Evolutionary conservation across 306 rosid species (phyloP).

Genomic region (Cucumis sativus): Cucumber_9930_V3 NC_026659.2:28800501-28801000

Average conservation of each 20-base stretch:
- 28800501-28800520: too few species aligned
- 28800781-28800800: slow-evolving; percentile 2
- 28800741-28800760: not conserved
- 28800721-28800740: not conserved
- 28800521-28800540: not conserved
- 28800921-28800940: slow-evolving; percentile 8
- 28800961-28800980: slow-evolving; percentile 4
- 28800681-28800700: too few species aligned
- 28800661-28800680: not conserved
- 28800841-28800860: not conserved
- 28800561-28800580: not conserved
- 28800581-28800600: not conserved
- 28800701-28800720: not conserved
- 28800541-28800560: not conserved
- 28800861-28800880: not conserved
- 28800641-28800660: not conserved
- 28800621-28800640: not conserved
- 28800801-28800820: not conserved
- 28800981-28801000: not conserved
- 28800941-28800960: slow-evolving; percentile 8
- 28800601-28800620: not conserved
- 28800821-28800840: not conserved
- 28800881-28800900: not conserved
- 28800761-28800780: not conserved
- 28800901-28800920: not conserved